Evolutionary conservation across 192 early-diverging fungal species (phyloP).

Genomic region (Coemansia sp.): DNA sequence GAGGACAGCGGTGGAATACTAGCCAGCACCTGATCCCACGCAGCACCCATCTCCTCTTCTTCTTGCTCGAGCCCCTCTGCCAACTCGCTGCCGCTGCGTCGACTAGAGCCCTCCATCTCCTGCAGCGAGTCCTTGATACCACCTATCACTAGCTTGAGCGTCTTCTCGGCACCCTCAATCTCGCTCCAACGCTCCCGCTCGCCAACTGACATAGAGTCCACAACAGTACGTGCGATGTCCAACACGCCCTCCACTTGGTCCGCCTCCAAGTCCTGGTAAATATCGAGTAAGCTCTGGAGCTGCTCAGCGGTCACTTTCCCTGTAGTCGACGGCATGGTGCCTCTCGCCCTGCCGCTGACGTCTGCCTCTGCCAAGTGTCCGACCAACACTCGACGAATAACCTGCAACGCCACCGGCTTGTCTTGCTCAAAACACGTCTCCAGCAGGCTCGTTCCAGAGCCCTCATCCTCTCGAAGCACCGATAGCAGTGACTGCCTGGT

Average conservation of each 20-base stretch:
- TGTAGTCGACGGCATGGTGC: neutral
- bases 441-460: slow-evolving; percentile 15
- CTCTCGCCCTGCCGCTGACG: neutral
- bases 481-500: slow-evolving; percentile 19
- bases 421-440: slow-evolving; percentile 36
- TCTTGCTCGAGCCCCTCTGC: slow-evolving; percentile 5
- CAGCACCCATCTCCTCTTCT: slow-evolving; percentile 37
- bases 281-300: slow-evolving; percentile 20
- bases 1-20: slow-evolving; percentile 28
- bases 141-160: slow-evolving; percentile 42
- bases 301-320: slow-evolving; percentile 27
- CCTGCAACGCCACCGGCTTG: slow-evolving; percentile 28
- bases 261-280: neutral
- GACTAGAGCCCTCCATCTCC: neutral
- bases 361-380: neutral
- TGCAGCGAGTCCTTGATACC: slow-evolving; percentile 36
- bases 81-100: neutral
- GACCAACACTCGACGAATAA: slow-evolving; percentile 26
- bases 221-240: slow-evolving; percentile 16
- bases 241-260: slow-evolving; percentile 5
- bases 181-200: slow-evolving; percentile 34
- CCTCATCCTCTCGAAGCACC: slow-evolving; percentile 10
- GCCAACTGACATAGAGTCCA: neutral
- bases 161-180: slow-evolving; percentile 45
- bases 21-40: slow-evolving; percentile 44